These are phyloP conservation scores for Acanthochlamys bracteata DNA, from an alignment of 106 monocot species.

Conservation along the genomic window DNA sequence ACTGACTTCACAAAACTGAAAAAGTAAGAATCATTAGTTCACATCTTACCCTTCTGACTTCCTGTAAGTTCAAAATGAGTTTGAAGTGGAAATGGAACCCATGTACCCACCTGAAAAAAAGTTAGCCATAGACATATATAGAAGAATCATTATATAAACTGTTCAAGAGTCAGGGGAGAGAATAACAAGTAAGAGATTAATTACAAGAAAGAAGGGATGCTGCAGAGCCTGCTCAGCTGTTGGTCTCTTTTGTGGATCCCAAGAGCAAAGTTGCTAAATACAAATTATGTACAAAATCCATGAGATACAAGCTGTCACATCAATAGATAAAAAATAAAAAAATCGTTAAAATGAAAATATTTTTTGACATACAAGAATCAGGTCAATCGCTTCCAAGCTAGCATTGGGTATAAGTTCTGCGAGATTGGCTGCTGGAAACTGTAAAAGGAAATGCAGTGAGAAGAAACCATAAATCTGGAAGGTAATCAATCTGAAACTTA, in stretches of 20 bases:
- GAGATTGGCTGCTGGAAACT: conserved; percentile 57
- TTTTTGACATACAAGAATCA: conserved; percentile 45
- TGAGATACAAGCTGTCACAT: neutral
- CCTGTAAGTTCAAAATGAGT: conserved; percentile 18
- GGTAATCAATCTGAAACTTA: conserved; percentile 11
- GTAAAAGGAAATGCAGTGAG: neutral
- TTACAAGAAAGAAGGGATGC: conserved; percentile 92
- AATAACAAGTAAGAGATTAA: too few species aligned
- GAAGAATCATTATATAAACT: neutral
- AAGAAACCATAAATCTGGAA: too few species aligned
- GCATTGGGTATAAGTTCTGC: conserved; percentile 64
- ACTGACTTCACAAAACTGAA: neutral
- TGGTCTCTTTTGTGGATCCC: conserved; percentile 70
- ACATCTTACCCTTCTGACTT: conserved; percentile 25
- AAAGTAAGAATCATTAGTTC: neutral
- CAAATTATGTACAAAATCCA: too few species aligned
- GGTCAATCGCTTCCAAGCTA: conserved; percentile 72
- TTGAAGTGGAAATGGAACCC: conserved; percentile 31
- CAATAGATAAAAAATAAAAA: neutral
- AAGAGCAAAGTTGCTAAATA: conserved; percentile 72
- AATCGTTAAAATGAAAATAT: neutral
- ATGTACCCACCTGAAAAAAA: conserved; percentile 28
- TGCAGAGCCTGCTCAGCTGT: conserved; percentile 68
- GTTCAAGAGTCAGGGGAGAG: neutral
- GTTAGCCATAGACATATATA: neutral